Conservation (phyloP, 306 rosid genomes). For the Cicer yamashitae region DNA sequence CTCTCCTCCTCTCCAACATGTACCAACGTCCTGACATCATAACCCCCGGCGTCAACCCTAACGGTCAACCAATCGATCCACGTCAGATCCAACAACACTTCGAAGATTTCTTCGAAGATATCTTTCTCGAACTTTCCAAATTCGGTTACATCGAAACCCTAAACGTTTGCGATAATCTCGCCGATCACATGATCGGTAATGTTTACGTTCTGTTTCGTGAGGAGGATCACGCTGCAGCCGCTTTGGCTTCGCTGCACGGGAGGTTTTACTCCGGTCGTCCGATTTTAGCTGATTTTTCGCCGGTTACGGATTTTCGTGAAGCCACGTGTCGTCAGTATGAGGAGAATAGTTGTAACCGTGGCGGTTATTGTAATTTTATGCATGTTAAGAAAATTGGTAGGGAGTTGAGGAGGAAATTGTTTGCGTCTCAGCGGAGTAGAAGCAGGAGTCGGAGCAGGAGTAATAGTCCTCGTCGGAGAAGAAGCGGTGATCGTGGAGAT, state of each 20-base stretch:
- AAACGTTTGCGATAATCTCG: constrained; percentile 77
- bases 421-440: constrained; percentile 51
- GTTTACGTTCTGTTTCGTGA: constrained; percentile 77
- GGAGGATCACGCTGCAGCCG: constrained; percentile 73
- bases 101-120: constrained; percentile 83
- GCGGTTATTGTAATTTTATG: constrained; percentile 84
- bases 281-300: constrained; percentile 75
- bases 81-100: constrained; percentile 74
- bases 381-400: constrained; percentile 71
- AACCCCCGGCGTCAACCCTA: constrained; percentile 73
- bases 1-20: constrained; percentile 70
- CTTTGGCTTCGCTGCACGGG: constrained; percentile 59
- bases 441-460: constrained; percentile 44
- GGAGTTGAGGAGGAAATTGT: constrained; percentile 66
- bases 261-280: constrained; percentile 75
- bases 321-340: constrained; percentile 80
- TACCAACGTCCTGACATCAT: constrained; percentile 86
- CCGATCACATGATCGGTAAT: constrained; percentile 88
- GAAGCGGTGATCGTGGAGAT: constrained; percentile 31
- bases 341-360: constrained; percentile 76
- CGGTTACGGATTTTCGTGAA: constrained; percentile 78
- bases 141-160: constrained; percentile 74
- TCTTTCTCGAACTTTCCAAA: constrained; percentile 67
- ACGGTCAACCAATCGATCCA: constrained; percentile 70
- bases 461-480: constrained; percentile 52